A percentile compares a stretch with the other conserved stretches of the same genome.
Conservation (phyloP, 2,329 filamentous ascomycete species). For the Talaromyces rugulosus region DNA sequence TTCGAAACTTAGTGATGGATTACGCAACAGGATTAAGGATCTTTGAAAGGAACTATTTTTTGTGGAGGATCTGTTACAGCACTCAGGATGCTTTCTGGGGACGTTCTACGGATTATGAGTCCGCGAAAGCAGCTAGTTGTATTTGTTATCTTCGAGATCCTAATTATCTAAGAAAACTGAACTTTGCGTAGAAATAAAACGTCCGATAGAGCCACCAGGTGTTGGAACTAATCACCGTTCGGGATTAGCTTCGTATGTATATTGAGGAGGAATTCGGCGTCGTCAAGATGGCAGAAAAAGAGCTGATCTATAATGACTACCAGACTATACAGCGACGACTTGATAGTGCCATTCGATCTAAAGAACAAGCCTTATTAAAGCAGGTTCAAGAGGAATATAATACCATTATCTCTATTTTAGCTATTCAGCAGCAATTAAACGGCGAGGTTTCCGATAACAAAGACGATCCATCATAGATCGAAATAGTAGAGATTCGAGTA, state of each 20-base stretch:
- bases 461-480: no score
- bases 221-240: neutral
- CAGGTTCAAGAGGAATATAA: neutral
- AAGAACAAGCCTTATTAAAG: neutral
- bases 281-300: neutral
- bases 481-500: no score
- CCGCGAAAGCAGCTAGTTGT: neutral
- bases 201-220: neutral
- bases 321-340: neutral
- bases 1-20: constrained; percentile 2
- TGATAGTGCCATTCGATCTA: neutral
- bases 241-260: neutral
- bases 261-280: constrained; percentile 1
- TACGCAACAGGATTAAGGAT: neutral
- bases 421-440: no score
- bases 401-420: no score
- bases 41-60: constrained; percentile 3
- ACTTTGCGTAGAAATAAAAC: neutral
- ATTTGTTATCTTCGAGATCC: neutral
- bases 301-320: constrained; percentile 4
- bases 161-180: constrained; percentile 3
- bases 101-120: neutral
- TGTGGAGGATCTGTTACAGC: neutral
- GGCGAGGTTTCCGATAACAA: no score
- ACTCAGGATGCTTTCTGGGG: constrained; percentile 1